Base-by-base conservation (phyloP, 179 eudicot genomes). In the Spergularia azorica region DNA sequence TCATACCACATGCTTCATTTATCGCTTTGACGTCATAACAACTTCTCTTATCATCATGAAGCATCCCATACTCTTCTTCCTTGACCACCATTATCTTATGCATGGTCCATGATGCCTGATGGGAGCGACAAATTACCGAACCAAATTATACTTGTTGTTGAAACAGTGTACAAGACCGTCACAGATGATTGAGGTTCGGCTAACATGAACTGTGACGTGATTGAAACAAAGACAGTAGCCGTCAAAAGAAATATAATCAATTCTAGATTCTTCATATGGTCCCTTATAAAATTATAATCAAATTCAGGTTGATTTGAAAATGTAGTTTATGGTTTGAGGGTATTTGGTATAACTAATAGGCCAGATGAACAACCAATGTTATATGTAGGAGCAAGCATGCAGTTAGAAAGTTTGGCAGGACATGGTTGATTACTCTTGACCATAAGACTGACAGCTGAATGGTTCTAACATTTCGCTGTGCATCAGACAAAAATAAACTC, bases 1-100 rank as follows among this genome's bases (percentile, higher is more conserved):
- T 67, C 66, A 60, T 39, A 43, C 56, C 71, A 81, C 62, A 57
- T 77, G 75, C 51, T 67, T 46, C 52, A 43, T 43, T 43, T 63
- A 46, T 56, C 64, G 4, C 55, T 60, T 51, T 18, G 16, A 59
- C 60, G 50, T 63, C 9, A 54, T 63, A 39, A 18, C 5, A 69
- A 5, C 54, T n/a, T 52, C 67, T 26, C 51, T 20, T 57, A 9
- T 61, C 5, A 63, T 64, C 48, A 64, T 13, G 68, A 16, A 65
- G 21, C 26, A 66, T 16, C 15, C 21, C 21, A 66, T 26, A 52
- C 63, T 65, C 55, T 15, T 56, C 32, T 26, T 26, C 32, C 32
- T 26, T 26, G 32, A 26, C 32, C 2, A 26, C 32, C 32, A 26
- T 26, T 26, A 26, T 26, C 32, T 26, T 26, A 0, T 26, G 2